Evolutionary conservation across 1,284 basidiomycete species (phyloP).

Genomic region (Phellopilus nigrolimitatus): DNA sequence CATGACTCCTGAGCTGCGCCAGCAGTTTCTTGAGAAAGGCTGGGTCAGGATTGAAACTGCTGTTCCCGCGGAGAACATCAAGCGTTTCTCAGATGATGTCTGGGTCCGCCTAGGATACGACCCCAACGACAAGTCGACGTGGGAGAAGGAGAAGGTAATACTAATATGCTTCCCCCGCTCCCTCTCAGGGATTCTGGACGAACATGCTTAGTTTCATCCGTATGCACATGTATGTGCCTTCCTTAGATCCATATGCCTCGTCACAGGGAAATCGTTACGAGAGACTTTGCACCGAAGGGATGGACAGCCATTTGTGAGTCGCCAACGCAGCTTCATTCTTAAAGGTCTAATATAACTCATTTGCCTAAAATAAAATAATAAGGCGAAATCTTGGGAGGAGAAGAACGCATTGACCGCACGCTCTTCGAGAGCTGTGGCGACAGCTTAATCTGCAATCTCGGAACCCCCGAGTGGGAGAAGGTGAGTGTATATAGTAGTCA

Average conservation of each 20-base stretch:
- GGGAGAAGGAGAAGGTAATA: conserved; percentile 30
- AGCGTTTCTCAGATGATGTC: conserved; percentile 30
- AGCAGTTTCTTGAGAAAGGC: conserved; percentile 34
- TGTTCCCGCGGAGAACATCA: conserved; percentile 29
- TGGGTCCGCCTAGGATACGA: conserved; percentile 35
- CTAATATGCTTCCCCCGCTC: neutral
- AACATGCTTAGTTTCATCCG: neutral
- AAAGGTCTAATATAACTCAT: neutral
- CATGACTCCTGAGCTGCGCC: conserved; percentile 29
- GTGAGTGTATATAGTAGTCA: conserved; percentile 24
- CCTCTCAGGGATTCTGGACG: neutral
- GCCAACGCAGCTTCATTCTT: neutral
- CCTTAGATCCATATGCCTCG: conserved; percentile 33
- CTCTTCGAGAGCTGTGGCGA: conserved; percentile 33
- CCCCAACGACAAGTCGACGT: conserved; percentile 31
- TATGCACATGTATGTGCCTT: neutral
- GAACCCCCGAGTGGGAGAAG: conserved; percentile 28
- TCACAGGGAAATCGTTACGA: conserved; percentile 30
- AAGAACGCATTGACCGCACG: conserved; percentile 31
- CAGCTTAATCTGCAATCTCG: conserved; percentile 34
- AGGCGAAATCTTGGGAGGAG: conserved; percentile 34
- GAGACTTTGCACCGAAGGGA: conserved; percentile 31
- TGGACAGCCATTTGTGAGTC: conserved; percentile 34
- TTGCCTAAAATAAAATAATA: neutral
- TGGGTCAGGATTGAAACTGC: conserved; percentile 33